A percentile compares a stretch with the other conserved stretches of the same genome.
Conservation (phyloP, 2,329 filamentous ascomycete species). For the Stagonosporopsis rhizophila region DNA sequence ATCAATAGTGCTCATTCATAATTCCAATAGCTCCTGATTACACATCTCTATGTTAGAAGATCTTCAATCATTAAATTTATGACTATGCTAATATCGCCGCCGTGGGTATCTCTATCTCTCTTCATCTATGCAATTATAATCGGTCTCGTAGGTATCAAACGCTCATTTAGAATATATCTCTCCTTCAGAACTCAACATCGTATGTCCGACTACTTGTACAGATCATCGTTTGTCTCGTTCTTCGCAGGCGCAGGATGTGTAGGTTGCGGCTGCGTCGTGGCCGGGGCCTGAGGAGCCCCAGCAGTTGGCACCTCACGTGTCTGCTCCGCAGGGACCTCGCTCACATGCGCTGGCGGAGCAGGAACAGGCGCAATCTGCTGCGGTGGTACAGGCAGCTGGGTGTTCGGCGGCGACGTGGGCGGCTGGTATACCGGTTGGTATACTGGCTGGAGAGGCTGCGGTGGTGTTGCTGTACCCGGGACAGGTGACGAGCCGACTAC, state of each 20-base stretch:
- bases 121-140: conserved; percentile 2
- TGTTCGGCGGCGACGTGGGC: conserved; percentile 9
- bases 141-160: not conserved
- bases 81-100: not conserved
- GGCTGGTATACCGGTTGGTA: conserved; percentile 21
- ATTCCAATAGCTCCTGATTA: no score
- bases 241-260: conserved; percentile 13
- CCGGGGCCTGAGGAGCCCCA: not conserved
- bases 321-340: conserved; percentile 4
- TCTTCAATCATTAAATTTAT: not conserved
- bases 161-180: not conserved
- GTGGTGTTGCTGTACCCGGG: conserved; percentile 10
- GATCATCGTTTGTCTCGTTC: conserved; percentile 25
- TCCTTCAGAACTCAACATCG: not conserved
- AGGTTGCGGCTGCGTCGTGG: conserved; percentile 4
- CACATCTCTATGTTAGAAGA: no score
- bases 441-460: conserved; percentile 24
- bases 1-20: no score
- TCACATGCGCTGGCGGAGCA: conserved; percentile 3
- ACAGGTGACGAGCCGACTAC: conserved; percentile 21
- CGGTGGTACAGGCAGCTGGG: conserved; percentile 12
- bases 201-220: conserved; percentile 25
- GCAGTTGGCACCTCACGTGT: not conserved
- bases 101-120: conserved; percentile 11
- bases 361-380: conserved; percentile 5